Evolutionary conservation across 2,329 filamentous ascomycete genomes (phyloP), one percentile per base, ranked within the genome.

Genomic region (Knufia fluminis): DNA sequence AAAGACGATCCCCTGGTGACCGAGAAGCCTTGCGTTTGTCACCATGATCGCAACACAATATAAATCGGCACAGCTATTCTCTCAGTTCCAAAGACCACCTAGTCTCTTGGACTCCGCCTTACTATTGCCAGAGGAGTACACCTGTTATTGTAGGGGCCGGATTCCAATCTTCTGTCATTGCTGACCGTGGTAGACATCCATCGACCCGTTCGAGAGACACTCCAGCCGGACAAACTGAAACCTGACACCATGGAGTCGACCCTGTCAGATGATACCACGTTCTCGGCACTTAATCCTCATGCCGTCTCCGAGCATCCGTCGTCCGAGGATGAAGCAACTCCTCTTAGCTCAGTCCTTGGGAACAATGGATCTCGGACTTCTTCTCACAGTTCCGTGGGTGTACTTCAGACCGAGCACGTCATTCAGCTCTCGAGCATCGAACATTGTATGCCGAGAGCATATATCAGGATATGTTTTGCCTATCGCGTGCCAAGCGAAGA

Each of bases 361-460:
- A 32, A 32, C 32, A 36, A 33, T 16, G 28, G n/a, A 38, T 36
- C 44, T 14, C 17, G 45, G 31, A 48, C 6, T 23, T 39, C 45
- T 28, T 48, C 45, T 16, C 22, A 48, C 22, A 24, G 45, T 22
- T 48, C 45, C n/a, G 12, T n/a, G 12, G 31, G 43, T 17, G 28
- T n/a, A 20, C 16, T n/a, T 12, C 36, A 45, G n/a, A 26, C 32
- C 22, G 31, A 54, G 10, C 57, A 59, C 40, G 47, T 51, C 24
- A 54, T 59, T 26, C 49, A 52, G 8, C 41, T 59, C 16, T 59
- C 57, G 17, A 54, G 53, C 41, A 55, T 59, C 24, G 57, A 59
- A 38, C 56, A 57, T 20, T 57, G 56, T 38, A 59, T 59, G 57
- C 57, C 57, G 38, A 50, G 57, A 31, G 52, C 56, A 24, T 59